Evolutionary conservation across 179 eudicot species (phyloP), one percentile per base, ranked within the genome.

Genomic region (Actinidia arguta): DNA sequence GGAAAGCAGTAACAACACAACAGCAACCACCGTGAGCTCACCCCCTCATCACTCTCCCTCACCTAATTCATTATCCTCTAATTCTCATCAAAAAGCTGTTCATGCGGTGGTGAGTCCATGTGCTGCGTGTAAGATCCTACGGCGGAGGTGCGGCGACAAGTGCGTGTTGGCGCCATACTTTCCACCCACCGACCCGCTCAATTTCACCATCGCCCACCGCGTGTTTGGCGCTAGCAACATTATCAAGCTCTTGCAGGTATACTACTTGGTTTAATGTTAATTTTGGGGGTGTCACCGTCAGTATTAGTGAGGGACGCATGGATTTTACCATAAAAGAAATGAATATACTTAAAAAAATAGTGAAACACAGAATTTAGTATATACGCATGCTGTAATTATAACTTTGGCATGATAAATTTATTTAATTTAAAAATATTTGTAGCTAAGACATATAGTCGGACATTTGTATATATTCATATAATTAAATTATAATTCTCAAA

Each of bases 211-310:
- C 75, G 94, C 94, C 31, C 94, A 91, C 74, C 89, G 88, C 72
- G 94, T 91, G 36, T 91, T 88, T 82, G 94, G 94, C n/a, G 94
- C 94, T 63, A 91, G 94, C 88, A 91, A 91, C 82, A 91, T 91
- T 72, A 91, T 91, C 85, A 91, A 91, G 74, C 78, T 91, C 39
- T 85, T 91, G 44, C 94, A 89, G 94, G 94, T 91, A 75, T n/a
- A n/a, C n/a, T n/a, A n/a, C n/a, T n/a, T n/a, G n/a, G n/a, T n/a
- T n/a, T n/a, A n/a, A n/a, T n/a, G n/a, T n/a, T n/a, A n/a, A n/a
- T n/a, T n/a, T n/a, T n/a, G n/a, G n/a, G n/a, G n/a, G n/a, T n/a
- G n/a, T n/a, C n/a, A n/a, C n/a, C n/a, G n/a, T n/a, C n/a, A n/a
- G n/a, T n/a, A n/a, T n/a, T n/a, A n/a, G n/a, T n/a, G n/a, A n/a